Base-by-base conservation (phyloP, 1,139 yeast species). In the Tardiomyces blankii region DNA sequence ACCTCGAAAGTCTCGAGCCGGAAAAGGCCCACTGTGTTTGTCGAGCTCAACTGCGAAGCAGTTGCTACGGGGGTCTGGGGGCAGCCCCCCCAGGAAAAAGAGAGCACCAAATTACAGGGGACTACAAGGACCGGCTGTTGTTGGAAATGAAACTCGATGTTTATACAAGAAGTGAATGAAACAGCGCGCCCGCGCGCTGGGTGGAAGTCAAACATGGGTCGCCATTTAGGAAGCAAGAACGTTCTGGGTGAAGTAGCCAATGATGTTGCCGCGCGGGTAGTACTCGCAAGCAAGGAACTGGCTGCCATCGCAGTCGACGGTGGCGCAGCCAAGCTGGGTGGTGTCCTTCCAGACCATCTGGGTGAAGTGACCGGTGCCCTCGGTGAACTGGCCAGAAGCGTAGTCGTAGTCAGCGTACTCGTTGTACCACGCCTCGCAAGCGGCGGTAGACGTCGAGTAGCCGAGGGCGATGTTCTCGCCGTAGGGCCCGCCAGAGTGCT, bases 401-500 rank as follows among this genome's bases (percentile, higher is more conserved):
- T 3, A 35, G 67, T 79, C 69, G 71, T 83, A 86, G 47, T 63
- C 53, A 11, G 59, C 53, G 52, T 55, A 47, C 69, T 86, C 95
- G 52, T 70, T 65, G 70, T 85, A 87, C 96, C 96, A 88, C 46
- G 91, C 95, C 41, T 76, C 73, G 48, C 85, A 80, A 42, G 87
- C 86, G 41, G 76, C 83, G 27, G 71, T 68, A 33, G 71, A 64
- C 41, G 72, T 52, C 65, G 72, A 75, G 58, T 59, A 65, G 48
- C 96, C 96, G 46, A 77, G 69, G 45, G 94, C 95, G 61, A 88
- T 73, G 73, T 88, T 88, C 69, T 88, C 96, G 61, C 96, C 96
- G 68, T 75, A 82, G 45, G 71, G 65, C 48, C 91, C 91, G 48
- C 84, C 85, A 44, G 94, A 80, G 70, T 88, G 96, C 35, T 68